Evolutionary conservation across 345 rosid genomes (phyloP).

Genomic region (Populus euphratica): DNA sequence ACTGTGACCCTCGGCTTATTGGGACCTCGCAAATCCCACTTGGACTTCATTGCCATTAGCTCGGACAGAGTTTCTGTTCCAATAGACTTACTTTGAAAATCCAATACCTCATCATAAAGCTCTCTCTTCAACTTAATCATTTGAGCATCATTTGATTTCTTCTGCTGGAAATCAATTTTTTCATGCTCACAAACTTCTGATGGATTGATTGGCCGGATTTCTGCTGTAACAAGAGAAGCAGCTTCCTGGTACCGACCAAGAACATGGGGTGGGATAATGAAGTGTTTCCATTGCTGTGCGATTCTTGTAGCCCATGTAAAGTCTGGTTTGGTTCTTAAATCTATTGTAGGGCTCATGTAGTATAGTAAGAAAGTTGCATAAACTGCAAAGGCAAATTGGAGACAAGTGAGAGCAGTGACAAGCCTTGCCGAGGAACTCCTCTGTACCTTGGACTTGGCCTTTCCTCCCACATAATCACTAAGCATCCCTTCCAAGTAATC

Average conservation of each 20-base stretch:
- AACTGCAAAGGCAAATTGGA: conserved; percentile 80
- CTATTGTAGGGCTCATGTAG: conserved; percentile 83
- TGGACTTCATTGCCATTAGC: conserved; percentile 79
- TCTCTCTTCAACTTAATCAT: conserved; percentile 83
- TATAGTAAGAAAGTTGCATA: conserved; percentile 86
- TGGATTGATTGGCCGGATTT: conserved; percentile 37
- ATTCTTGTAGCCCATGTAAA: conserved; percentile 84
- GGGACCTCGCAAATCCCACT: conserved; percentile 67
- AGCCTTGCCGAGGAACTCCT: conserved; percentile 46
- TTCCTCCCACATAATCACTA: conserved; percentile 54
- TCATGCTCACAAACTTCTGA: conserved; percentile 75
- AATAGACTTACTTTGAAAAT: conserved; percentile 51
- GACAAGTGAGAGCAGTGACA: conserved; percentile 67
- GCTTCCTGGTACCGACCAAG: conserved; percentile 58
- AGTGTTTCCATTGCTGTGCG: conserved; percentile 65
- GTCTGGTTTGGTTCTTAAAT: conserved; percentile 73
- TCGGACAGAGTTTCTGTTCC: conserved; percentile 68
- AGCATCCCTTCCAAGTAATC: conserved; percentile 76
- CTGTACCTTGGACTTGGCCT: conserved; percentile 36
- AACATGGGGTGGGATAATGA: conserved; percentile 67
- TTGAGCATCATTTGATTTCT: conserved; percentile 65
- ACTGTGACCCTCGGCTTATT: conserved; percentile 74
- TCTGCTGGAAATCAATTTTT: conserved; percentile 84
- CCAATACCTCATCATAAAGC: conserved; percentile 56
- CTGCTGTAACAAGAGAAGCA: conserved; percentile 31